Evolutionary conservation across 257 asterid species (phyloP).

Genomic region (Scutellaria barbata): DNA sequence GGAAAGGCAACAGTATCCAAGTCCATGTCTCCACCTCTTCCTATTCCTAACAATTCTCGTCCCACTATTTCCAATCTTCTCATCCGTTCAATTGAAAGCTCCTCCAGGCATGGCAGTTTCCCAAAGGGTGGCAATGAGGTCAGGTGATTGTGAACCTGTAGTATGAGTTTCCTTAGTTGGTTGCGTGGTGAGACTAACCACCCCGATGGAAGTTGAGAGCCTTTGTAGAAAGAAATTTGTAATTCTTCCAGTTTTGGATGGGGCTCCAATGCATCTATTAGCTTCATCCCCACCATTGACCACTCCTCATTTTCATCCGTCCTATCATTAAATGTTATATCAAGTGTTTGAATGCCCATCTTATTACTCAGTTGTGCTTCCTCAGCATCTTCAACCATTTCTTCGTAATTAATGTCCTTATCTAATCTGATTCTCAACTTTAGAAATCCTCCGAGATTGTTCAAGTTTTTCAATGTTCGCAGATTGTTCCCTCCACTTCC

Average conservation of each 20-base stretch:
- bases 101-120: constrained; percentile 31
- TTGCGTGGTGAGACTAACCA: neutral
- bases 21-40: neutral
- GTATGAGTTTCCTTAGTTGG: neutral
- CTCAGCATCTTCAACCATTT: constrained; percentile 25
- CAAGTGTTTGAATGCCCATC: neutral
- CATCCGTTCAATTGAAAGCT: constrained; percentile 1
- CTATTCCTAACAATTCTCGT: constrained; percentile 36
- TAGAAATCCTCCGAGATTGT: constrained; percentile 13
- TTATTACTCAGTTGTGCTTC: constrained; percentile 35
- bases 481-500: constrained; percentile 1
- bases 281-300: constrained; percentile 4
- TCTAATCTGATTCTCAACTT: neutral
- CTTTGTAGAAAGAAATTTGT: neutral
- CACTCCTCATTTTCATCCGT: neutral
- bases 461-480: constrained; percentile 3
- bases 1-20: constrained; percentile 20
- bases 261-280: constrained; percentile 34
- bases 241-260: constrained; percentile 25
- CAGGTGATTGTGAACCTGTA: neutral
- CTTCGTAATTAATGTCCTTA: neutral
- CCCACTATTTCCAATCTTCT: constrained; percentile 29
- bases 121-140: neutral
- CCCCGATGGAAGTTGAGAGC: neutral
- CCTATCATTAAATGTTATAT: neutral